Evolutionary conservation across 83 land plant species (phyloP), one percentile per base, ranked within the genome.

Genomic region (Diphasiastrum complanatum): DNA sequence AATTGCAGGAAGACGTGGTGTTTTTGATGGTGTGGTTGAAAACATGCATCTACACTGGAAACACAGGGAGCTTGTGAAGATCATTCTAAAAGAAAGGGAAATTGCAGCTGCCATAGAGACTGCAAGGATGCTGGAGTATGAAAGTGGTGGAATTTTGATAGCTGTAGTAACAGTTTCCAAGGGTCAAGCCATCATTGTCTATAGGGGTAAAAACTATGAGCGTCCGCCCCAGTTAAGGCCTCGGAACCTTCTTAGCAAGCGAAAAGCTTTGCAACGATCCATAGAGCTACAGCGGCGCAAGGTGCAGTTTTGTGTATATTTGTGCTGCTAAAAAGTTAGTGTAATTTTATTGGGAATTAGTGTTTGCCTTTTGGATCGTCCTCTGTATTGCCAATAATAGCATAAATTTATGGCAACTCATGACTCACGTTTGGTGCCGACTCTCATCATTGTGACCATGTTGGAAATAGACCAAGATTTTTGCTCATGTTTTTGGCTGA

Each of bases 41-140:
- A 93, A 93, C 68, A 93, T 93, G 99, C 99, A 93, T 69, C 74
- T 93, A 70, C 99, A 93, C 54, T 93, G 99, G 99, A 93, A 93
- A 55, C 82, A 93, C 56, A 73, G 99, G 61, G 99, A 93, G 61
- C 72, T 93, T 51, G 85, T 93, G 37, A 93, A 89, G 73, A 74
- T 93, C 45, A 55, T 85, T 29, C 57, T 80, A 32, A 89, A 89
- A 45, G 88, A 75, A 36, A 76, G 70, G 62, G 61, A 62, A 33
- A 71, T 78, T 43, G 76, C 68, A 11, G 71, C 78, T 65, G 86
- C 77, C 19, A 75, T 75, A 62, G 71, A 79, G 31, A 70, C 79
- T 56, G 99, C 99, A 16, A 57, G 76, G 59, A 77, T 84, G 26
- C 80, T 93, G 45, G 99, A 93, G 61, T 74, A 75, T 59, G 96